Evolutionary conservation across 441 rosid genomes (phyloP).

Genomic region (Geranium incanum): DNA sequence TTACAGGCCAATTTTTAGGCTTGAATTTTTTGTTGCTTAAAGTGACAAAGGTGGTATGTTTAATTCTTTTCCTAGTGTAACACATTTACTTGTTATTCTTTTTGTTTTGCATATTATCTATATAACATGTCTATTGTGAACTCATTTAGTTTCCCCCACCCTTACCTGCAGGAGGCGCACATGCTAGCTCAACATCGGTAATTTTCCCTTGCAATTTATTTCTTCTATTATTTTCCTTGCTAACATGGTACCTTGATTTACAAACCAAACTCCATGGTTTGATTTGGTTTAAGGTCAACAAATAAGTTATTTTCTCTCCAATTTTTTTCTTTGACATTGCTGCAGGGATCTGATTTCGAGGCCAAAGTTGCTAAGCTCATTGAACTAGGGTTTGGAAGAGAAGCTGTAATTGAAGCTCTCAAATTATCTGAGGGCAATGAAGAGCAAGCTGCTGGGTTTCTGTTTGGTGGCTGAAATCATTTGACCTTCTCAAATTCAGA

Average conservation of each 20-base stretch:
- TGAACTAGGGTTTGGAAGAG: conserved; percentile 74
- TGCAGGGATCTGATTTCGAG: conserved; percentile 75
- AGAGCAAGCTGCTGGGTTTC: conserved; percentile 95
- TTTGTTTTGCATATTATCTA: background rate
- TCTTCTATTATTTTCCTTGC: too few relatives aligned
- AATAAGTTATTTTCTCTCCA: background rate
- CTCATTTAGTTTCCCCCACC: background rate
- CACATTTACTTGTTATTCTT: background rate
- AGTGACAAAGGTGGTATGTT: background rate
- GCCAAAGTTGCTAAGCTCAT: conserved; percentile 78
- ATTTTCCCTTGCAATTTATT: background rate
- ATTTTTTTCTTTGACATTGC: background rate
- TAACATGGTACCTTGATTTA: too few relatives aligned
- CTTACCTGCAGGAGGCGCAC: conserved; percentile 33
- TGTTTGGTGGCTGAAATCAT: conserved; percentile 59
- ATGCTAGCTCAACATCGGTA: conserved; percentile 39
- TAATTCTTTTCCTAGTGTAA: background rate
- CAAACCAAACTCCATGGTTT: too few relatives aligned
- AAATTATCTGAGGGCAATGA: conserved; percentile 69
- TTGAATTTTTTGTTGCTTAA: too few relatives aligned
- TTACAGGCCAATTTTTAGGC: background rate
- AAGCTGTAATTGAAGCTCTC: conserved; percentile 73
- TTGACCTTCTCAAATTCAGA: background rate
- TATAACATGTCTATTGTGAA: too few relatives aligned
- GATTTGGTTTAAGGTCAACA: too few relatives aligned